These are phyloP conservation scores for Mucor plumbeus DNA, from an alignment of 371 early-diverging fungal genomes.

Conservation along the genomic window DNA sequence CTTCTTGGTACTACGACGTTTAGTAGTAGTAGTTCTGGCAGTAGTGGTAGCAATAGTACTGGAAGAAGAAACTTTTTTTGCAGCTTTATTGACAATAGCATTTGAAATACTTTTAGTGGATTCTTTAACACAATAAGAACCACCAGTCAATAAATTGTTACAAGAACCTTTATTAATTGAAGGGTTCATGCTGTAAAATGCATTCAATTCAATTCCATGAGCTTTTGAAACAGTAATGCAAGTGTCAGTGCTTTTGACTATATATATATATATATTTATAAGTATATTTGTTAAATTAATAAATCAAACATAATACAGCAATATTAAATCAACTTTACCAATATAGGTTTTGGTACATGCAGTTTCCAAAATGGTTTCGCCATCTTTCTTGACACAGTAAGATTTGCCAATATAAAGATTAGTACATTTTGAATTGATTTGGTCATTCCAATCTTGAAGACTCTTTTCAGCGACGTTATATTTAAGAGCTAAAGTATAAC, in stretches of 20 bases:
- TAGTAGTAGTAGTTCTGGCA: not conserved
- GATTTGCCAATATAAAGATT: constrained; percentile 48
- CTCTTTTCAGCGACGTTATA: constrained; percentile 29
- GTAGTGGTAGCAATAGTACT: not conserved
- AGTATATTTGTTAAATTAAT: constrained; percentile 2
- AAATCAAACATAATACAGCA: not conserved
- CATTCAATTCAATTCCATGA: constrained; percentile 29
- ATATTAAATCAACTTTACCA: constrained; percentile 1
- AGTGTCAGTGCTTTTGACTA: constrained; percentile 42
- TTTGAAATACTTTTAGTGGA: not conserved
- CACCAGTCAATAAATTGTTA: constrained; percentile 43
- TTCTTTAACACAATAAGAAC: constrained; percentile 43
- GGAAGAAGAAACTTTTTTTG: constrained; percentile 30
- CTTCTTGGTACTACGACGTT: constrained; percentile 10
- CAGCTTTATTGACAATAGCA: constrained; percentile 15
- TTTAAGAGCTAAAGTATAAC: constrained; percentile 34
- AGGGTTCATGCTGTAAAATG: constrained; percentile 44
- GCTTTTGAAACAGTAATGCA: constrained; percentile 43
- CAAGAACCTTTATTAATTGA: constrained; percentile 37
- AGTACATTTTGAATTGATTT: constrained; percentile 41
- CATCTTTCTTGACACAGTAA: constrained; percentile 40
- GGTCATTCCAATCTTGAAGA: constrained; percentile 39
- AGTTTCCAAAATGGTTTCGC: constrained; percentile 10
- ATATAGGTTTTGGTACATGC: constrained; percentile 15
- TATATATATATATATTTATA: too few relatives aligned